phyloP scores from a whole-genome alignment of 345 rosid species.

The Linum usitatissimum region DNA sequence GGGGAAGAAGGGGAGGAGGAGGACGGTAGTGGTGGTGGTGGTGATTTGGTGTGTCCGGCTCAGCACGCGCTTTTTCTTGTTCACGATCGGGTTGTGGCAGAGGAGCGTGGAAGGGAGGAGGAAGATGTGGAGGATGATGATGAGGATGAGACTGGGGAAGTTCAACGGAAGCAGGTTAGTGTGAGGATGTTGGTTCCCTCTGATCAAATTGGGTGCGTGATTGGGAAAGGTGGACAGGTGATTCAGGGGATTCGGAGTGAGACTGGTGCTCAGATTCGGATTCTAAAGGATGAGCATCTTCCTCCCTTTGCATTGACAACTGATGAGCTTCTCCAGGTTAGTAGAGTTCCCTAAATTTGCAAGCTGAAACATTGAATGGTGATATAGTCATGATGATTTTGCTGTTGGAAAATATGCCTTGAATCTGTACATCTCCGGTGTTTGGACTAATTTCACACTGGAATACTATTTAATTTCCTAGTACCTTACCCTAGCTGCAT shows the following conservation, averaged over 20 bases:
- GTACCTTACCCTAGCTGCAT: too few species aligned
- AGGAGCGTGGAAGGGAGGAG: constrained; percentile 10
- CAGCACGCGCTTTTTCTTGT: constrained; percentile 26
- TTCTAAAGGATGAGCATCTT: constrained; percentile 22
- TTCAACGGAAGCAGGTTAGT: constrained; percentile 13
- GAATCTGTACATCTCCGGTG: too few species aligned
- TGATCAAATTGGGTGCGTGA: constrained; percentile 28
- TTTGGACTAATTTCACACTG: too few species aligned
- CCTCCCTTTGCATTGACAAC: constrained; percentile 20
- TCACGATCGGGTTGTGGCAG: constrained; percentile 23
- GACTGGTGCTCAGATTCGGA: constrained; percentile 27
- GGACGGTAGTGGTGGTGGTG: constrained; percentile 9
- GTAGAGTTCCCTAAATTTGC: not conserved
- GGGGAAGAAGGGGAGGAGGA: constrained; percentile 7
- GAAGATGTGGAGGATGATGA: constrained; percentile 4
- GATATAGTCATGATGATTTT: too few species aligned
- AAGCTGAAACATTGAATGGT: too few species aligned
- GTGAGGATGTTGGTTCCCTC: constrained; percentile 25
- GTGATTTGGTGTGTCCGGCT: constrained; percentile 20
- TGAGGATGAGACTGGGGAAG: constrained; percentile 6
- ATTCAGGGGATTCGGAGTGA: constrained; percentile 26
- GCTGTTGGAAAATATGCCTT: too few species aligned
- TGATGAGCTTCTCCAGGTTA: constrained; percentile 26
- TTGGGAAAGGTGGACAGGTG: constrained; percentile 29
- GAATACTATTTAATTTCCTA: too few species aligned